A percentile compares a stretch with the other conserved stretches of the same genome.
phyloP scores from a whole-genome alignment of 768 basidiomycete species.

The Naematelia aurantialba region DNA sequence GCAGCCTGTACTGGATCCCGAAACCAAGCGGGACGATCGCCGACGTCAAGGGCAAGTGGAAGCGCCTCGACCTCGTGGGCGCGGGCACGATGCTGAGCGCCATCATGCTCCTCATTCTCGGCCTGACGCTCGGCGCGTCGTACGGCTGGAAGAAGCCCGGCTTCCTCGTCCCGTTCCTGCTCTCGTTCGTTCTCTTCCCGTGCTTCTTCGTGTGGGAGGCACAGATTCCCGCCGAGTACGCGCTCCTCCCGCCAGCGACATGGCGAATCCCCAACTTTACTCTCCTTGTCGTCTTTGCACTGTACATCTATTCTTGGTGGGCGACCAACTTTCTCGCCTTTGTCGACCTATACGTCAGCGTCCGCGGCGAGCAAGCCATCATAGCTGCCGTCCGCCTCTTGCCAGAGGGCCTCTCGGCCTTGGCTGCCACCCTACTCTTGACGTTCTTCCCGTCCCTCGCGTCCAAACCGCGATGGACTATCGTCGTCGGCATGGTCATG shows the following conservation, averaged over 20 bases:
- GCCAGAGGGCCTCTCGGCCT: constrained; percentile 17
- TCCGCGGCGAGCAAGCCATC: constrained; percentile 18
- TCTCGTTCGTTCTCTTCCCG: constrained; percentile 25
- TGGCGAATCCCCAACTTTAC: constrained; percentile 43
- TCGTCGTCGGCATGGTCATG: constrained; percentile 42
- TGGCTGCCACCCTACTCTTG: constrained; percentile 3
- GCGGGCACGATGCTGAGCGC: constrained; percentile 19
- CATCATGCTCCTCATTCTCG: constrained; percentile 38
- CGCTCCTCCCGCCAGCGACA: constrained; percentile 30
- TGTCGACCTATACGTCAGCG: constrained; percentile 11
- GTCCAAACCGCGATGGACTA: constrained; percentile 7
- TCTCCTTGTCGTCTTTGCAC: constrained; percentile 27
- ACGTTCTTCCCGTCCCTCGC: neutral
- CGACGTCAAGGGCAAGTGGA: constrained; percentile 13
- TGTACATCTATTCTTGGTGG: constrained; percentile 29
- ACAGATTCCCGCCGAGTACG: constrained; percentile 11
- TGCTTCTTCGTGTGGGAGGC: constrained; percentile 37
- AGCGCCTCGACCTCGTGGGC: constrained; percentile 18
- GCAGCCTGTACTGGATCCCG: constrained; percentile 20
- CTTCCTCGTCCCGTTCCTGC: constrained; percentile 35
- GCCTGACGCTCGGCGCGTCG: constrained; percentile 38
- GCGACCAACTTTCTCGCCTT: constrained; percentile 7
- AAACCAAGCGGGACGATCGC: constrained; percentile 4
- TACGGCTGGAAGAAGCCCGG: constrained; percentile 30
- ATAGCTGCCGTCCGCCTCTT: constrained; percentile 27